Percentiles rank a stretch among this genome's conserved stretches.
phyloP scores from a whole-genome alignment of 177 flowering plant genomes.

The Tripterygium wilfordii region DNA sequence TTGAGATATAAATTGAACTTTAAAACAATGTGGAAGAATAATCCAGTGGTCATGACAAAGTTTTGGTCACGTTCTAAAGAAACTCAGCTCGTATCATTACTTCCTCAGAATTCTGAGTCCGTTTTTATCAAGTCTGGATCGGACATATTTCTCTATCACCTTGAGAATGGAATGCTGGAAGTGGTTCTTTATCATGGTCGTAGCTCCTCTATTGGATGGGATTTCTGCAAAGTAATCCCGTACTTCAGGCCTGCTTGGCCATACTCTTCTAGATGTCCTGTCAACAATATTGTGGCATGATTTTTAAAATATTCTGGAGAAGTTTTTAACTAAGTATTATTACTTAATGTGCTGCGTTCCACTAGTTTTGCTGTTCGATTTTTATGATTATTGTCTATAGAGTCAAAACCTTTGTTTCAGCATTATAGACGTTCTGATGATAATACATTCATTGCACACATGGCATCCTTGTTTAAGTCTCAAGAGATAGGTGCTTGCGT shows the following conservation, averaged over 20 bases:
- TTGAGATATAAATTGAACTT: constrained; percentile 12
- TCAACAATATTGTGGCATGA: neutral
- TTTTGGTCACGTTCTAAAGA: constrained; percentile 6
- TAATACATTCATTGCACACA: no score
- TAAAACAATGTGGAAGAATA: constrained; percentile 17
- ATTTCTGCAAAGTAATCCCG: constrained; percentile 13
- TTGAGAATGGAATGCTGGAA: constrained; percentile 4
- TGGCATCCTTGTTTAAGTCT: no score
- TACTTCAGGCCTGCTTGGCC: constrained; percentile 19
- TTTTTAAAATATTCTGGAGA: no score
- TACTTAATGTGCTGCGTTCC: no score
- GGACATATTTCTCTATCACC: constrained; percentile 6
- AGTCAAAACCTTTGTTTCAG: no score
- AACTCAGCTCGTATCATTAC: constrained; percentile 13
- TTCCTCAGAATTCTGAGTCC: constrained; percentile 15
- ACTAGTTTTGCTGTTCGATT: no score
- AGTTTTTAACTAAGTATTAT: no score
- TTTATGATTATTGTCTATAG: no score
- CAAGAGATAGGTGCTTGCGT: no score
- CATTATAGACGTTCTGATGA: no score
- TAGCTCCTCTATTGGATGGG: constrained; percentile 15
- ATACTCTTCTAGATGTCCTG: neutral
- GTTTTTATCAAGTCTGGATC: constrained; percentile 15
- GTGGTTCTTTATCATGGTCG: constrained; percentile 11
- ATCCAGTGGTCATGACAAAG: neutral